Percentiles rank a stretch among this genome's conserved stretches.
Conservation (phyloP, 2,329 filamentous ascomycete genomes). For the Torrubiella hemipterigena region DNA sequence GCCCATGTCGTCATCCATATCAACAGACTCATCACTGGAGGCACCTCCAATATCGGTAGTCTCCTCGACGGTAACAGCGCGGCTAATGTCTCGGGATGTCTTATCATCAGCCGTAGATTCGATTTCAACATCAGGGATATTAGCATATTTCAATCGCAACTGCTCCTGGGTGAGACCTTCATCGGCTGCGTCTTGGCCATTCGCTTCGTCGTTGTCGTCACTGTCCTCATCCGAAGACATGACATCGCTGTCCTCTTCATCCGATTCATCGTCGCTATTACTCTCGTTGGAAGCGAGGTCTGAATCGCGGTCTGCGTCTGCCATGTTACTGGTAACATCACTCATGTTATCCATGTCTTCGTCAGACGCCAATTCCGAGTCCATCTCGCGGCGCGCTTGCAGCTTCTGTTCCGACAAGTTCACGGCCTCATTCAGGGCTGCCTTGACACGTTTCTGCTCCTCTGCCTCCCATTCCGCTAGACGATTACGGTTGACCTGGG, state of each 20-base stretch:
- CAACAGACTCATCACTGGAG: slow-evolving; percentile 52
- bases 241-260: slow-evolving; percentile 29
- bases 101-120: slow-evolving; percentile 15
- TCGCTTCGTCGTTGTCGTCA: slow-evolving; percentile 46
- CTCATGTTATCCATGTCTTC: slow-evolving; percentile 35
- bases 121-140: slow-evolving; percentile 42
- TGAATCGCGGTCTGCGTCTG: slow-evolving; percentile 20
- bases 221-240: slow-evolving; percentile 40
- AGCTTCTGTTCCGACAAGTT: slow-evolving; percentile 59
- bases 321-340: slow-evolving; percentile 28
- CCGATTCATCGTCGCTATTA: slow-evolving; percentile 27
- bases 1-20: slow-evolving; percentile 56
- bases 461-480: slow-evolving; percentile 52
- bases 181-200: slow-evolving; percentile 39
- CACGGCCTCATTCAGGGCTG: slow-evolving; percentile 61
- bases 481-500: slow-evolving; percentile 48
- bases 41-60: slow-evolving; percentile 26
- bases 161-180: slow-evolving; percentile 59
- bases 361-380: slow-evolving; percentile 36
- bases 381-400: slow-evolving; percentile 44
- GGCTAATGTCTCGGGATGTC: slow-evolving; percentile 11
- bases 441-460: slow-evolving; percentile 51
- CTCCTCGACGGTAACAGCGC: slow-evolving; percentile 12
- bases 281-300: slow-evolving; percentile 21
- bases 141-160: slow-evolving; percentile 55